Base-by-base conservation (phyloP, 306 rosid genomes). In the Cyamopsis tetragonoloba region DNA sequence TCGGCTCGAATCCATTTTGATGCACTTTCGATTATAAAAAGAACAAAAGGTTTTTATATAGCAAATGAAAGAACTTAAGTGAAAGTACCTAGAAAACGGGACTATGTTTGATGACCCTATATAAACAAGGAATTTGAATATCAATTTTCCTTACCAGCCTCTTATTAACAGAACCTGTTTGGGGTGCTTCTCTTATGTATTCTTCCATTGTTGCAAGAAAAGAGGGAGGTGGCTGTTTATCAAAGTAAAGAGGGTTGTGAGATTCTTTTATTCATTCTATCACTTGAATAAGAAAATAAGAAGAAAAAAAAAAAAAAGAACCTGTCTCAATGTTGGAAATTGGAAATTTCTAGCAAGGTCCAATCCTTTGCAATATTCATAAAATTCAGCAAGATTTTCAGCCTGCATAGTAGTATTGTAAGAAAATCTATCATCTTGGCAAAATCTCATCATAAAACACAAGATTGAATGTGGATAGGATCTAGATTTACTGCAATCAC, bases 251-350 rank as follows among this genome's bases (percentile, higher is more conserved):
- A 53, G 51, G 46, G n/a, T 28, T 20, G 6, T 75, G 50, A 82
- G 50, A 76, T 68, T 77, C 22, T 65, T 76, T 2, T 12, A 22
- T 58, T 69, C 63, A 63, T 31, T 27, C 14, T 47, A 39, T 54
- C 74, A 49, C 64, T 65, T 10, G 43, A n/a, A n/a, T n/a, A n/a
- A n/a, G n/a, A n/a, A n/a, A n/a, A n/a, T n/a, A n/a, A n/a, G n/a
- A n/a, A n/a, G n/a, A n/a, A n/a, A n/a, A n/a, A n/a, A 71, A 47
- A 54, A 32, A 67, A 55, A 61, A 63, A 6, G 13, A 78, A 95
- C 99, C 99, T 95, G 99, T 84, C 88, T 90, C 18, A 95, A 57
- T 5, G 81, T 77, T 54, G 99, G 99, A 83, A 95, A 95, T 76
- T 95, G 99, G 64, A 90, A 95, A 58, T 86, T 90, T 71, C 90